Evolutionary conservation across 164 flowering plant genomes (phyloP), one percentile per base, ranked within the genome.

Genomic region (Piper betle): DNA sequence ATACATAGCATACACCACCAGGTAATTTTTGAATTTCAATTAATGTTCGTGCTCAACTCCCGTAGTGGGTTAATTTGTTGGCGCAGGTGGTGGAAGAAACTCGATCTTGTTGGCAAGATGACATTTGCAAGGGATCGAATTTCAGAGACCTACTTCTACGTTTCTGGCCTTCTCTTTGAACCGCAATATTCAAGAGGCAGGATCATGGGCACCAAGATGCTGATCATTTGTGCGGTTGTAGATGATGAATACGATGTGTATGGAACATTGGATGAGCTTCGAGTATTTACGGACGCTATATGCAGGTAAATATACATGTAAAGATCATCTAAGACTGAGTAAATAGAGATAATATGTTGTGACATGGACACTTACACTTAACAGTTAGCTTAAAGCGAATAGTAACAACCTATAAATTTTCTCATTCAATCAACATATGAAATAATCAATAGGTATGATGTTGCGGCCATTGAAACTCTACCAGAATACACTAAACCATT

Each of bases 161-260:
- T 38, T 15, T 13, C 37, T 4, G 55, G 55, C 0, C 19, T 16
- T 2, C 37, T 25, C 16, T 37, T 25, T 25, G 56, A 61, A 18
- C 64, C 64, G 52, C 7, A 61, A 43, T 19, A 60, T 43, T 60
- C 62, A 20, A 53, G 62, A 4, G 55, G 25, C 17, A 61, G 63
- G 37, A 33, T 3, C 3, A 8, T 6, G 4, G 39, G 18, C 2
- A 46, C 55, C 37, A 61, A 61, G 48, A 4, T 61, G 10, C 9
- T 46, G 7, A 16, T 39, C 5, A 46, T 43, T 8, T 43, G n/a
- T 17, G 6, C 63, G 25, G 63, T 37, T 12, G 48, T 61, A 1
- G 63, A 61, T 18, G 63, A 61, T 54, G 15, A 19, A 19, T 61
- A 61, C 39, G 63, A 61, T 48, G 63, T 61, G 12, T 46, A 61